Evolutionary conservation across 306 rosid genomes (phyloP).

Genomic region (Sphenostylis stenocarpa): DNA sequence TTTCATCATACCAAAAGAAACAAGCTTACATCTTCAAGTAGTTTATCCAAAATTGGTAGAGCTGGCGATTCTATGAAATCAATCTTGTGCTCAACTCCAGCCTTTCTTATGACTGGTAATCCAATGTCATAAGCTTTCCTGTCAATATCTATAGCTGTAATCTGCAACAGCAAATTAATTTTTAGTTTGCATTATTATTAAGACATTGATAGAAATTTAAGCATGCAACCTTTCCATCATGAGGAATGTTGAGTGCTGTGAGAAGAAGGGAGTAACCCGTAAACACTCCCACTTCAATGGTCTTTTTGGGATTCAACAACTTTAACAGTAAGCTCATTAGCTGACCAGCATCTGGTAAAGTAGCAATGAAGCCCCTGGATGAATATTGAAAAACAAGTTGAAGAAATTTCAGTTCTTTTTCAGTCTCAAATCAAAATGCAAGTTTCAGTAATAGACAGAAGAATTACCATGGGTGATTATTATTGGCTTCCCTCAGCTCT

Average conservation of each 20-base stretch:
- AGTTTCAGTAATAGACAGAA: neutral
- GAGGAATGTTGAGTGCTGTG: constrained; percentile 57
- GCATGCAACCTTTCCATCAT: constrained; percentile 49
- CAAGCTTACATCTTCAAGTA: constrained; percentile 45
- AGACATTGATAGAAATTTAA: neutral
- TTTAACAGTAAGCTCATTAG: constrained; percentile 50
- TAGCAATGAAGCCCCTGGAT: constrained; percentile 44
- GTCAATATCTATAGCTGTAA: constrained; percentile 53
- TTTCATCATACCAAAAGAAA: neutral
- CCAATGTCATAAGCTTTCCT: constrained; percentile 58
- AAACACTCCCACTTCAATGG: constrained; percentile 62
- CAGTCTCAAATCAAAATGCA: neutral
- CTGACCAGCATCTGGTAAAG: constrained; percentile 55
- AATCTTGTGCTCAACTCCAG: constrained; percentile 69
- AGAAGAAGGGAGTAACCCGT: constrained; percentile 72
- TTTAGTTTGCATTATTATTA: neutral
- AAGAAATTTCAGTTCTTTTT: neutral
- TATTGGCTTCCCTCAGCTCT: constrained; percentile 49
- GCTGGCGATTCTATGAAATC: constrained; percentile 57
- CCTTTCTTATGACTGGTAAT: constrained; percentile 54
- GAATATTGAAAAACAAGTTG: neutral
- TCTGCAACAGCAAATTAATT: constrained; percentile 33
- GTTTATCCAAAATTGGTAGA: constrained; percentile 52
- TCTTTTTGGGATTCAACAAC: constrained; percentile 52
- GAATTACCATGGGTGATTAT: constrained; percentile 45